phyloP scores from a whole-genome alignment of 768 basidiomycete species.

The Termitomyces sp. region DNA sequence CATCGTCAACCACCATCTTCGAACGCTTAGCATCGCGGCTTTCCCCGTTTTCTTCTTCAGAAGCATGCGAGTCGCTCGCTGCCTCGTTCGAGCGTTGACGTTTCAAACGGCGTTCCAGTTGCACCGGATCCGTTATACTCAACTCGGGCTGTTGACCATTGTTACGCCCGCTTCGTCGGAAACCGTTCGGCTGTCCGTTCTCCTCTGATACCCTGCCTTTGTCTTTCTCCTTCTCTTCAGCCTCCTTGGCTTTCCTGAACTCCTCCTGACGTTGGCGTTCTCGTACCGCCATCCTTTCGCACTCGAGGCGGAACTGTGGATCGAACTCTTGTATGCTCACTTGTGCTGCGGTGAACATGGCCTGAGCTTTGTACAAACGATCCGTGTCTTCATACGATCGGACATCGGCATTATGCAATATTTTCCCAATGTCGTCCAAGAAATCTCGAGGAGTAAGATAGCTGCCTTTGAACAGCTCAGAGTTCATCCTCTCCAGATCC shows the following conservation, averaged over 20 bases:
- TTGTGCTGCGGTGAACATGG: constrained; percentile 83
- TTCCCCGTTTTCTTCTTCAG: constrained; percentile 46
- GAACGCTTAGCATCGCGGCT: constrained; percentile 54
- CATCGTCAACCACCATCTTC: constrained; percentile 40
- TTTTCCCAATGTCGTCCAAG: constrained; percentile 75
- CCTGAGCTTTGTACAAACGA: constrained; percentile 73
- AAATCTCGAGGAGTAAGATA: constrained; percentile 90
- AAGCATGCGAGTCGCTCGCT: constrained; percentile 42
- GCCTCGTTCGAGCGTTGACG: constrained; percentile 57
- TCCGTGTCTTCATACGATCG: constrained; percentile 63
- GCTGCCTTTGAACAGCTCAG: constrained; percentile 73
- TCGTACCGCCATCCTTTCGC: constrained; percentile 78
- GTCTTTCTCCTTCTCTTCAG: constrained; percentile 31
- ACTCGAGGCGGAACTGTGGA: constrained; percentile 69
- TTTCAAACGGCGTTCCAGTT: constrained; percentile 72
- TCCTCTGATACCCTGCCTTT: constrained; percentile 22
- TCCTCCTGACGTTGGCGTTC: constrained; percentile 66
- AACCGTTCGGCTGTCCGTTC: constrained; percentile 38
- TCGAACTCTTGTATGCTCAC: constrained; percentile 88
- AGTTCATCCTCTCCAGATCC: constrained; percentile 90
- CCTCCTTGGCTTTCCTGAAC: constrained; percentile 44
- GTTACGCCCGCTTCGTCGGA: constrained; percentile 65
- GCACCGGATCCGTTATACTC: constrained; percentile 66
- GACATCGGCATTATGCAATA: constrained; percentile 67
- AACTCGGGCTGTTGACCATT: constrained; percentile 71